Conservation (phyloP, 164 flowering plant genomes). For the Hamamelis virginiana region DNA sequence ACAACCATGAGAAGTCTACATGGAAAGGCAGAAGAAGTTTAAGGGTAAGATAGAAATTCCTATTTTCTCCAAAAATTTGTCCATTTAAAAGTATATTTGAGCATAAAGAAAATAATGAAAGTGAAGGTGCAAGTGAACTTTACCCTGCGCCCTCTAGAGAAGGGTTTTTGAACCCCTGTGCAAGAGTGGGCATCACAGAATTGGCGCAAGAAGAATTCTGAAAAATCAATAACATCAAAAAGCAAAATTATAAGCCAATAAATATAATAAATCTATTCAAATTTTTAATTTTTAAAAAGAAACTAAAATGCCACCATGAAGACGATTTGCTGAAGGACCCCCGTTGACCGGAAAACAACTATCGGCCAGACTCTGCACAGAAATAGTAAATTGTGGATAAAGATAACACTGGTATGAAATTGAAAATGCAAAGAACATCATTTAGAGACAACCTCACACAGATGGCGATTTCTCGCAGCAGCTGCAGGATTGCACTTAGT, state of each 20-base stretch:
- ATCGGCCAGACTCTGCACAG: slow-evolving; percentile 76
- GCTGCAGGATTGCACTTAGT: slow-evolving; percentile 94
- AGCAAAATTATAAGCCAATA: no score
- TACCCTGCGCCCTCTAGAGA: slow-evolving; percentile 80
- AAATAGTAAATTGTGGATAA: slow-evolving; percentile 8
- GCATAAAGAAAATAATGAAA: no score
- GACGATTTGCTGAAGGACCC: slow-evolving; percentile 70
- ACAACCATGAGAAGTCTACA: no score
- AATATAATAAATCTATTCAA: no score
- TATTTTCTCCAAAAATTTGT: no score
- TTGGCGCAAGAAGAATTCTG: slow-evolving; percentile 88
- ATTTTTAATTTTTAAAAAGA: no score
- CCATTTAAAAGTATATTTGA: no score
- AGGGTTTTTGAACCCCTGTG: slow-evolving; percentile 59
- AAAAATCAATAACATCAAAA: no score
- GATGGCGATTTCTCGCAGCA: slow-evolving; percentile 73
- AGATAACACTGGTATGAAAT: not conserved
- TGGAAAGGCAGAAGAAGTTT: no score
- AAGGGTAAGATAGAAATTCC: no score
- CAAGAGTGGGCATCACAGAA: slow-evolving; percentile 95
- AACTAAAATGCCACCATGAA: no score
- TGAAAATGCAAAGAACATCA: slow-evolving; percentile 6
- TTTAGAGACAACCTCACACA: slow-evolving; percentile 76
- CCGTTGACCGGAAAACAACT: slow-evolving; percentile 73
- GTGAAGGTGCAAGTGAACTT: no score